Percentiles rank a stretch among this genome's conserved stretches.
Conservation (phyloP, 345 rosid species). For the Turritis glabra region DNA sequence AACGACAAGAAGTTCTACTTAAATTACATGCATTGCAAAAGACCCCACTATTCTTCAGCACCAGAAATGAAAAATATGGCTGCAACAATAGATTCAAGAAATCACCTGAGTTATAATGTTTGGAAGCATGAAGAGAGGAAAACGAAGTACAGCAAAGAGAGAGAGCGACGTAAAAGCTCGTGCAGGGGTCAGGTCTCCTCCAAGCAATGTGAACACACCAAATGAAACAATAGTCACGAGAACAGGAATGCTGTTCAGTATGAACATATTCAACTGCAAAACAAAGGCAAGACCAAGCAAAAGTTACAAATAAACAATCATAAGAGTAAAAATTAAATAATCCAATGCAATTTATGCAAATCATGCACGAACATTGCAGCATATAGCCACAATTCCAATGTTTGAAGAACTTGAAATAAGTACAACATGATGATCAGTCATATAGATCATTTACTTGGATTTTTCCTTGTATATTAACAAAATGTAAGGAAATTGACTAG, state of each 20-base stretch:
- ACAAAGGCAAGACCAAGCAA: conserved; percentile 35
- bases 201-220: conserved; percentile 94
- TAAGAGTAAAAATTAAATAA: not conserved
- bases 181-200: conserved; percentile 97
- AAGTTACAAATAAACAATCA: conserved; percentile 32
- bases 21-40: conserved; percentile 8
- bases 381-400: not conserved
- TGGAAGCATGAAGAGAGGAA: conserved; percentile 95
- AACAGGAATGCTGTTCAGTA: conserved; percentile 92
- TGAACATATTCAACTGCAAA: conserved; percentile 76
- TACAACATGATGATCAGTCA: conserved; percentile 10
- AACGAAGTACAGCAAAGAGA: conserved; percentile 94
- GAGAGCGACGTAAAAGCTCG: conserved; percentile 97
- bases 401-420: not conserved
- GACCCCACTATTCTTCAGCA: not conserved
- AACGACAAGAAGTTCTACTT: not conserved
- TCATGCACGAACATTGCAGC: not conserved
- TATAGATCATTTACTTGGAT: not conserved
- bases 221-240: conserved; percentile 89
- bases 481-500: not conserved
- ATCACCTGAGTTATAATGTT: conserved; percentile 90
- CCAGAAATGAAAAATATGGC: conserved; percentile 10
- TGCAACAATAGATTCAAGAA: not conserved
- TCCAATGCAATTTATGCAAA: not conserved
- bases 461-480: conserved; percentile 1